These are phyloP conservation scores for Chaetomium strumarium DNA, from an alignment of 2,329 filamentous ascomycete species.

Conservation along the genomic window DNA sequence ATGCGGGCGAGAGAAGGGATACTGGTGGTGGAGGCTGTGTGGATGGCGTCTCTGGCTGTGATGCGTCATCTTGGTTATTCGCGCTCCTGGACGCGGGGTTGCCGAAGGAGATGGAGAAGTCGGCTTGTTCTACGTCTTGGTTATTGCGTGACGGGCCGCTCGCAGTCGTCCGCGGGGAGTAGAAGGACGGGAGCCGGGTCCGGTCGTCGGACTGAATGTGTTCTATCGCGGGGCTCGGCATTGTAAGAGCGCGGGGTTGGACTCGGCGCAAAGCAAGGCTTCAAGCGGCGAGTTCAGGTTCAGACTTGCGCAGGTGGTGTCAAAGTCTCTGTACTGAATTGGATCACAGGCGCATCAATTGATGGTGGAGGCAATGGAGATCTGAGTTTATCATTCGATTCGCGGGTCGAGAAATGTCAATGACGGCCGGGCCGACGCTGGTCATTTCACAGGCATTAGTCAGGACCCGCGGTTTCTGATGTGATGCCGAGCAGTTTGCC, in stretches of 20 bases:
- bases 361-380: background rate
- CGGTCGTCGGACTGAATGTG: slow-evolving; percentile 9
- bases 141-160: slow-evolving; percentile 14
- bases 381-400: background rate
- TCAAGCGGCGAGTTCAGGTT: slow-evolving; percentile 6
- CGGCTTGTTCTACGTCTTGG: slow-evolving; percentile 23
- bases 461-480: slow-evolving; percentile 8
- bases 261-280: slow-evolving; percentile 5
- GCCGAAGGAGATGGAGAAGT: slow-evolving; percentile 18
- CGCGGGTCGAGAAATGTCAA: background rate
- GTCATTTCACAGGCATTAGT: slow-evolving; percentile 15
- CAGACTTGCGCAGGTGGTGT: too few relatives aligned
- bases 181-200: slow-evolving; percentile 26
- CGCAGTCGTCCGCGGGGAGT: slow-evolving; percentile 27
- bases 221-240: slow-evolving; percentile 4
- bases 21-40: slow-evolving; percentile 44
- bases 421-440: background rate
- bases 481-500: slow-evolving; percentile 3
- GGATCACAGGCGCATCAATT: background rate
- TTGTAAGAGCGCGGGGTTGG: background rate
- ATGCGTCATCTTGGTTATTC: slow-evolving; percentile 4
- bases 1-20: slow-evolving; percentile 81
- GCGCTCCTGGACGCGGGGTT: slow-evolving; percentile 3
- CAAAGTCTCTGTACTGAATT: background rate
- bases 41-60: slow-evolving; percentile 7